Percentiles rank a stretch among this genome's conserved stretches.
phyloP scores from a whole-genome alignment of 2,329 filamentous ascomycete species.

The Colletotrichum endophyticum region DNA sequence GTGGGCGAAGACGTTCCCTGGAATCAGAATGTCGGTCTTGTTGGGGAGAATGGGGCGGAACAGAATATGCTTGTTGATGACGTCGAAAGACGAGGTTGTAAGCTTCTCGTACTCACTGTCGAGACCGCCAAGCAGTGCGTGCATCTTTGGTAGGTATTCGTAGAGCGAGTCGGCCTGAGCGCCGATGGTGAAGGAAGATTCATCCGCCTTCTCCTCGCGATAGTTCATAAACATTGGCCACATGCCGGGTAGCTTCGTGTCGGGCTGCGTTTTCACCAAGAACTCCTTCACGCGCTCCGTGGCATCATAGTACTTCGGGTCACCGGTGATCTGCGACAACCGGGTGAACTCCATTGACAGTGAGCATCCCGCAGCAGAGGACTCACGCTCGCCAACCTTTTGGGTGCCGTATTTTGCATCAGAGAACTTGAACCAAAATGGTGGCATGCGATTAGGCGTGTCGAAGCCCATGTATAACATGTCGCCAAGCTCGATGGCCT shows the following conservation, averaged over 20 bases:
- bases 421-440: conserved; percentile 49
- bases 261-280: conserved; percentile 68
- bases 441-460: conserved; percentile 58
- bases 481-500: conserved; percentile 58
- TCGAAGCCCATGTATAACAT: conserved; percentile 60
- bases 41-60: conserved; percentile 70
- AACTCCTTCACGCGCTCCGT: conserved; percentile 75
- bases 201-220: conserved; percentile 52
- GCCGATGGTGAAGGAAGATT: conserved; percentile 47
- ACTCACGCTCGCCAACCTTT: conserved; percentile 38
- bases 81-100: conserved; percentile 67
- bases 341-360: conserved; percentile 78
- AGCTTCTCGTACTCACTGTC: conserved; percentile 67
- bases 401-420: conserved; percentile 43
- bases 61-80: conserved; percentile 66
- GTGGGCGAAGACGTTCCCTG: conserved; percentile 44
- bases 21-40: conserved; percentile 64
- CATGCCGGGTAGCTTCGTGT: conserved; percentile 72
- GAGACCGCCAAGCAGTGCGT: conserved; percentile 68
- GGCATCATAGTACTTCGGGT: conserved; percentile 78
- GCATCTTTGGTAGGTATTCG: conserved; percentile 66
- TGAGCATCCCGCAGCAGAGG: conserved; percentile 61
- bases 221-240: conserved; percentile 73
- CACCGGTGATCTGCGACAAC: conserved; percentile 73
- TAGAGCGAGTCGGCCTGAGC: conserved; percentile 56